A percentile compares a stretch with the other conserved stretches of the same genome.
Evolutionary conservation across 371 early-diverging fungal genomes (phyloP).

Genomic region (Lichtheimia ornata): DNA sequence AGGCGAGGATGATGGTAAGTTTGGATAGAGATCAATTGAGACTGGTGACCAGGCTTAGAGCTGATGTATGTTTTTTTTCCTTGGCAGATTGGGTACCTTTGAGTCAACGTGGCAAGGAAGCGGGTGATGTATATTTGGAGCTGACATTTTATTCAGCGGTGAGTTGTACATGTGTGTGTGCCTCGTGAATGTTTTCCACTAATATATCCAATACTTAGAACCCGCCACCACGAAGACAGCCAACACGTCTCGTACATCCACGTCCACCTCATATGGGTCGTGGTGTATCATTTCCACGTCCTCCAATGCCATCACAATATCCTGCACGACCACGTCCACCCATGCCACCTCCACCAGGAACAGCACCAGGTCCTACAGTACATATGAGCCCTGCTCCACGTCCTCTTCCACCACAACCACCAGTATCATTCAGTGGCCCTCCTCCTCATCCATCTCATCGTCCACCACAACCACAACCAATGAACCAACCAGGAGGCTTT

Average conservation of each 20-base stretch:
- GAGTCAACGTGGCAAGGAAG: conserved; percentile 49
- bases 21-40: not conserved
- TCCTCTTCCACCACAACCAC: conserved; percentile 1
- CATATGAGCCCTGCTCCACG: conserved; percentile 6
- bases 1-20: conserved; percentile 70
- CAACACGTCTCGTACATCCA: conserved; percentile 32
- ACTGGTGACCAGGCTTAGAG: not conserved
- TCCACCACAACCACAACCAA: conserved; percentile 8
- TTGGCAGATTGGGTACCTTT: conserved; percentile 60
- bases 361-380: conserved; percentile 7
- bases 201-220: conserved; percentile 24
- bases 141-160: conserved; percentile 62
- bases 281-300: conserved; percentile 20
- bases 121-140: conserved; percentile 59
- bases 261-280: conserved; percentile 18
- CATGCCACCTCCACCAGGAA: conserved; percentile 1
- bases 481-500: not conserved
- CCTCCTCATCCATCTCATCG: conserved; percentile 4
- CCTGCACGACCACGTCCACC: conserved; percentile 15
- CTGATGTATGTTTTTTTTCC: not conserved
- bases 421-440: not conserved
- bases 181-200: conserved; percentile 1
- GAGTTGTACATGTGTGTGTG: conserved; percentile 17
- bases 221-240: conserved; percentile 44
- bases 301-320: conserved; percentile 14